Evolutionary conservation across 2,329 filamentous ascomycete species (phyloP), one percentile per base, ranked within the genome.

Genomic region (Fusarium sp.): DNA sequence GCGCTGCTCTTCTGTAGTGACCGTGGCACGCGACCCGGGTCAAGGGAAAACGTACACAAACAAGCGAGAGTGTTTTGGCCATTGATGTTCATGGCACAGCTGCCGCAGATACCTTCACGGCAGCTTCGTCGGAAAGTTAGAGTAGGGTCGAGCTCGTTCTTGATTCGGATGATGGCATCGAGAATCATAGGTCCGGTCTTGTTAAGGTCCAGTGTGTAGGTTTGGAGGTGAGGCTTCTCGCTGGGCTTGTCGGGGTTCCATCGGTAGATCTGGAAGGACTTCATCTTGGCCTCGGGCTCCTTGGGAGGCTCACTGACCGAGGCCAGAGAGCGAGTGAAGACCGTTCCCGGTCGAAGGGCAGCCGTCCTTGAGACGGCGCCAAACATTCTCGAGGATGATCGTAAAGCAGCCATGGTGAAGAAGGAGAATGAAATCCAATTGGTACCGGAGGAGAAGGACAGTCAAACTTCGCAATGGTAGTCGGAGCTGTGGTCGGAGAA

Each of bases 11-110:
- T 17, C 31, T 37, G 41, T 21, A 56, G 48, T 45, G 36, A 55
- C 66, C 77, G 49, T 58, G 44, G 70, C 76, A 66, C 38, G 49
- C 57, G 39, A 61, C 39, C 41, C 39, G 39, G 23, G n/a, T 42
- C 33, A 52, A 33, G 33, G 41, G 43, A 51, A 50, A 39, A 47
- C 68, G 49, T 91, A 97, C 95, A 99, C 75, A 99, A 82, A 80
- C 95, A 99, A 69, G 95, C 95, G 72, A 99, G 81, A 54, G 95
- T 99, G 83, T 99, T 99, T 73, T 96, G 91, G 77, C 95, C 95
- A 78, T 98, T 96, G 77, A 99, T 98, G 84, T 99, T 99, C 95
- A 99, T 99, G 68, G 95, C 95, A 77, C 95, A 99, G 79, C 92
- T 96, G 69, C 95, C 95, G 76, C 95, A 99, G 73, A 99, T 99